A percentile compares a stretch with the other conserved stretches of the same genome.
phyloP scores from a whole-genome alignment of 805 yeast genomes.

The Lipomyces orientalis region DNA sequence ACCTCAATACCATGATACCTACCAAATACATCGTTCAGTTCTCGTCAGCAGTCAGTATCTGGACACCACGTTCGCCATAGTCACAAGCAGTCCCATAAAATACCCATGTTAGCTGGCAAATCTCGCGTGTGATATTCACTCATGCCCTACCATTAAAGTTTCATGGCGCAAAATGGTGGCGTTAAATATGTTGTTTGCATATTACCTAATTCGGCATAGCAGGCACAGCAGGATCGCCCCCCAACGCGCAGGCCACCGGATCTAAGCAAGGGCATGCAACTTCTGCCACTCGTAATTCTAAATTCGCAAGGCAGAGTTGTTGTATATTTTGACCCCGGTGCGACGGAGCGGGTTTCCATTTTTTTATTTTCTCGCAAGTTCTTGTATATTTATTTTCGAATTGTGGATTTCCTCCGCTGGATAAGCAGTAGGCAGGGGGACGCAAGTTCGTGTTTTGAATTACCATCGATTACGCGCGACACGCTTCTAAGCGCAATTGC shows the following conservation, averaged over 20 bases:
- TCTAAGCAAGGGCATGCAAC: neutral
- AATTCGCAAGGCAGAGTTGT: no score
- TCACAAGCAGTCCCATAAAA: neutral
- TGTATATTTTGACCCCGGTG: neutral
- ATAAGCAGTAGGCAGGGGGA: neutral
- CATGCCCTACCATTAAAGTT: neutral
- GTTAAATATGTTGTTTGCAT: neutral
- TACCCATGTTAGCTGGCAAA: neutral
- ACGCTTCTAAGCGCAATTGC: neutral
- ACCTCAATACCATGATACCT: no score
- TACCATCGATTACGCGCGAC: neutral
- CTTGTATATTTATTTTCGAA: neutral
- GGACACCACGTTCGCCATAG: neutral
- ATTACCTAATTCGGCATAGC: neutral
- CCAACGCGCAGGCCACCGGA: neutral
- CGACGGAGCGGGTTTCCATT: neutral
- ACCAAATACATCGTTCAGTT: no score
- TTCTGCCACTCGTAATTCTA: neutral
- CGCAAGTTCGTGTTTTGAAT: neutral
- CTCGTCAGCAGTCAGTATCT: neutral
- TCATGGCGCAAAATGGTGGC: neutral
- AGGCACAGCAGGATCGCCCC: neutral
- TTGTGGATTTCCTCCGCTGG: no score
- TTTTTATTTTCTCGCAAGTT: neutral
- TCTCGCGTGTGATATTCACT: no score